Conservation (phyloP, 768 basidiomycete species). For the Panellus pusillus region DNA sequence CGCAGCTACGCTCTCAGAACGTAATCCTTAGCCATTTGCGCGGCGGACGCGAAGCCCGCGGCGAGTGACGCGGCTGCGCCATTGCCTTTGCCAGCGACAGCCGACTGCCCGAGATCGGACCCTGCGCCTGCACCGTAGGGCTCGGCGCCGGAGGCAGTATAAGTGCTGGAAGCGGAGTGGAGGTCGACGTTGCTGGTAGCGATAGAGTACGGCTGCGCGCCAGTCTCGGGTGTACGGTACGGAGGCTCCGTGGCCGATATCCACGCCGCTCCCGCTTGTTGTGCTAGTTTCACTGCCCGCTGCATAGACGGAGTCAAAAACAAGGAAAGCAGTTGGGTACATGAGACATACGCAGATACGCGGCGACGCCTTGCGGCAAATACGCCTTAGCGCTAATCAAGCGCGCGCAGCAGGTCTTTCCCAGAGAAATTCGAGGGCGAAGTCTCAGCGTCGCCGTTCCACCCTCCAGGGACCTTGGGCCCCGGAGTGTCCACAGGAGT, state of each 20-base stretch:
- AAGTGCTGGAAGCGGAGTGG: not conserved
- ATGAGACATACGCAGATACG: not conserved
- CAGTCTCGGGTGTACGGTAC: too few species aligned
- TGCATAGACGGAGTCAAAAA: too few species aligned
- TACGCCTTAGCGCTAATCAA: not conserved
- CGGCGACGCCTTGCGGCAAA: not conserved
- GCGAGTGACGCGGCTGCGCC: not conserved
- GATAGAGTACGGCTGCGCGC: not conserved
- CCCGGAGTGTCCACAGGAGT: slow-evolving; percentile 9
- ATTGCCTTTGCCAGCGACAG: not conserved
- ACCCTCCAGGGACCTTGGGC: not conserved
- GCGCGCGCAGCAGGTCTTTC: not conserved
- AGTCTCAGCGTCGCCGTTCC: not conserved
- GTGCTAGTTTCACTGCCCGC: too few species aligned
- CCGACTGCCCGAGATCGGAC: not conserved
- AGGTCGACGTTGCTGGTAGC: not conserved
- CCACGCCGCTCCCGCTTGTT: too few species aligned
- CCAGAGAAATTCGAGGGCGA: not conserved
- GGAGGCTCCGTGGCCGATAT: too few species aligned
- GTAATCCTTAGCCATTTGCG: not conserved
- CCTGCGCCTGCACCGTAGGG: not conserved
- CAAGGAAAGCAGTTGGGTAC: not conserved
- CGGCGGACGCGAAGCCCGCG: not conserved
- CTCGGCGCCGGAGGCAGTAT: not conserved
- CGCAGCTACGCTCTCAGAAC: not conserved